Conservation (phyloP, 331 rosid genomes). For the Telfairia occidentalis region DNA sequence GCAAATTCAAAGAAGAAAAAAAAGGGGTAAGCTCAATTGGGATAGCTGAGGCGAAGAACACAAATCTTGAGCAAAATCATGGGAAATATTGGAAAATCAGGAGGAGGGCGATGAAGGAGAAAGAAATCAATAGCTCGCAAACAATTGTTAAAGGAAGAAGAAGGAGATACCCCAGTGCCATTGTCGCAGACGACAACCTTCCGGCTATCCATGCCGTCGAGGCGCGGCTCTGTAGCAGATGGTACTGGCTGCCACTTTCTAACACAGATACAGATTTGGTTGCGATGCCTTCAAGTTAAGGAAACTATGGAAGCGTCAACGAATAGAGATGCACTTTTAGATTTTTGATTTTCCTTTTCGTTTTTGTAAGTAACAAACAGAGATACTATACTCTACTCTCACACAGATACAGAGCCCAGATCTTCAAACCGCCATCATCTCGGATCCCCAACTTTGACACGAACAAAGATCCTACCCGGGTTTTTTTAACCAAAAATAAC, state of each 20-base stretch:
- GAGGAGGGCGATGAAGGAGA: background rate
- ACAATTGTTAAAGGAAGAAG: background rate
- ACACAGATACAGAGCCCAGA: no score
- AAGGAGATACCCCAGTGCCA: conserved; percentile 71
- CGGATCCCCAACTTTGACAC: no score
- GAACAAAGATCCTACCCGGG: background rate
- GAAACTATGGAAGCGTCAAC: background rate
- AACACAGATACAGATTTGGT: background rate
- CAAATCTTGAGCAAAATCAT: background rate
- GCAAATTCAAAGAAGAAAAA: background rate
- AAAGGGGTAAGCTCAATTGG: background rate
- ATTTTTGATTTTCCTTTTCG: no score
- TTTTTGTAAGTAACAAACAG: no score
- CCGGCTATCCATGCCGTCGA: conserved; percentile 50
- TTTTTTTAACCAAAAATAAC: no score
- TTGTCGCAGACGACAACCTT: conserved; percentile 94
- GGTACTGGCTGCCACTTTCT: background rate
- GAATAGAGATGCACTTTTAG: no score
- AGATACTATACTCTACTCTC: no score
- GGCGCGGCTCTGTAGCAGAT: background rate
- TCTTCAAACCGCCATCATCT: no score
- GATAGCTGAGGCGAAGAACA: background rate
- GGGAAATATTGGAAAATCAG: background rate
- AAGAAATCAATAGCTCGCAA: background rate
- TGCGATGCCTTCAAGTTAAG: background rate